Evolutionary conservation across 139 green algal genomes (phyloP), one percentile per base, ranked within the genome.

Genomic region (Edaphochlamys debaryana): DNA sequence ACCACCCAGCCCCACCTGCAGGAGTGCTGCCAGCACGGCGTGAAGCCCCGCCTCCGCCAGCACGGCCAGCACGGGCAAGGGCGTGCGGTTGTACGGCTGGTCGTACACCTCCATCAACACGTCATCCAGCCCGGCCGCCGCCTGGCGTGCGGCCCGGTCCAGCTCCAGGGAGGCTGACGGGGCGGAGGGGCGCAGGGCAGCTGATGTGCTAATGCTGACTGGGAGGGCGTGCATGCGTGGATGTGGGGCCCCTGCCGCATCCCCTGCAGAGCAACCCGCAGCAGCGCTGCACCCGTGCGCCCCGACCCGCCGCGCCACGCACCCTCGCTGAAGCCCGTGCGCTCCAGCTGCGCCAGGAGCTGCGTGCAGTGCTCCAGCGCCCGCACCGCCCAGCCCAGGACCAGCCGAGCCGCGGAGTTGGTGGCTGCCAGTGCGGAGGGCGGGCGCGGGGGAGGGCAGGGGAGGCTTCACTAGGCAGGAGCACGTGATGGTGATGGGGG

Each of bases 61-160:
- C 56, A 69, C 73, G 37, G 73, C 56, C 73, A 69, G 69, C 4
- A 80, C 30, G 37, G 67, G 73, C 54, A 80, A 56, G 34, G 73
- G 73, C 4, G 56, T 42, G 56, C 56, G 56, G 7, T 5, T 19
- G 54, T 80, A 80, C 40, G 40, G 23, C 38, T 38, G 11, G 13
- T 67, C 27, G n/a, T 11, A 11, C 60, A 54, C 37, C 37, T n/a
- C 73, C 45, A n/a, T 2, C 38, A 73, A 25, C 37, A 73, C 64
- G 15, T 15, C 30, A 2, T 58, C 38, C 54, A 80, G 58, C 52
- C 8, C 20, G 38, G 69, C 73, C 38, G 50, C 27, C 27, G 41
- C 73, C 29, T n/a, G 15, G 3, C 73, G 73, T 19, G 38, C 25
- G 8, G 60, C 29, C 5, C 54, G 29, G 73, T 80, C 73, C 27